phyloP scores from a whole-genome alignment of 169 alveolate species.

The Plasmodium gallinaceum region DNA sequence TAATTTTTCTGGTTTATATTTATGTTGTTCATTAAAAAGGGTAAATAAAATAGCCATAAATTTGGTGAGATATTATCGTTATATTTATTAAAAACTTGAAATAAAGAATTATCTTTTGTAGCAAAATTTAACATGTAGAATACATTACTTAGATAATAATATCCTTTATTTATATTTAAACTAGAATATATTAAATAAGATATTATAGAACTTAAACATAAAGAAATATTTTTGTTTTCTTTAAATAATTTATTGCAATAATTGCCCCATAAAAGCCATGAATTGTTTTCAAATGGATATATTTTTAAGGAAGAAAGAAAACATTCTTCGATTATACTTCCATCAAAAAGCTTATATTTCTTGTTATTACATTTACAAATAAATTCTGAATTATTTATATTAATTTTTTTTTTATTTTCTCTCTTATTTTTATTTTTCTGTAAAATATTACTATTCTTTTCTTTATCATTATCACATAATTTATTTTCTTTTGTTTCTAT shows the following conservation, averaged over 20 bases:
- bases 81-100: constrained; percentile 58
- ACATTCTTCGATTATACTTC: constrained; percentile 71
- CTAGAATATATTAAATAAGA: constrained; percentile 69
- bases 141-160: constrained; percentile 62
- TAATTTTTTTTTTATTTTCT: constrained; percentile 14
- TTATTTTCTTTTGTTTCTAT: not conserved
- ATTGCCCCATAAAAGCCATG: constrained; percentile 67
- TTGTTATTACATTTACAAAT: constrained; percentile 37
- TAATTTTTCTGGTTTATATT: constrained; percentile 28
- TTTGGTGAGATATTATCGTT: constrained; percentile 51
- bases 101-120: constrained; percentile 34
- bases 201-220: constrained; percentile 57
- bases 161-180: constrained; percentile 39
- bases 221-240: constrained; percentile 29
- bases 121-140: constrained; percentile 44
- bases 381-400: constrained; percentile 7
- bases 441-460: not conserved
- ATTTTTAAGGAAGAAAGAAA: constrained; percentile 59
- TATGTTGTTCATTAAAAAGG: constrained; percentile 54
- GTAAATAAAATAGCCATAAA: constrained; percentile 70
- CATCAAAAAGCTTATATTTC: constrained; percentile 18
- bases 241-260: constrained; percentile 60
- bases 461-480: constrained; percentile 10
- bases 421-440: constrained; percentile 30
- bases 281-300: constrained; percentile 44